Evolutionary conservation across 73 alveolate species (phyloP).

Genomic region (Stentor coeruleus): DNA sequence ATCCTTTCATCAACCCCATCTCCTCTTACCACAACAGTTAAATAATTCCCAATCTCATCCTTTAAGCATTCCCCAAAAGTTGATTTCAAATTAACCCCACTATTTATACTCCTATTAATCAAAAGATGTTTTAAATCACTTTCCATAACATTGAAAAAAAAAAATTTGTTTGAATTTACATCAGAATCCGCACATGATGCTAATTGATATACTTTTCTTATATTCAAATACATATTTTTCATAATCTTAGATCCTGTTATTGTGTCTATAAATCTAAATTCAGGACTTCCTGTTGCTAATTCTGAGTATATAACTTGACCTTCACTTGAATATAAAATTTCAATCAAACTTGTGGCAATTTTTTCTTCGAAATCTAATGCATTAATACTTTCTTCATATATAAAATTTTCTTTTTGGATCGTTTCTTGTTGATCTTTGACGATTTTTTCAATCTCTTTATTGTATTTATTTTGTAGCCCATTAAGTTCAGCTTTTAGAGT

Average conservation of each 20-base stretch:
- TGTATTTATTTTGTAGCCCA: slow-evolving; percentile 31
- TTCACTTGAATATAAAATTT: slow-evolving; percentile 45
- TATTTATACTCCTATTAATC: not conserved
- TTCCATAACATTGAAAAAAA: not conserved
- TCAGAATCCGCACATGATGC: not conserved
- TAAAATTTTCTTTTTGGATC: not conserved
- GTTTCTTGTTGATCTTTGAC: slow-evolving; percentile 26
- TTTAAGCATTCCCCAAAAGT: not conserved
- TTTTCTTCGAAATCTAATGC: slow-evolving; percentile 52
- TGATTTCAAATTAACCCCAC: not conserved
- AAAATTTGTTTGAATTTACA: not conserved
- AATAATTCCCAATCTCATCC: slow-evolving; percentile 19
- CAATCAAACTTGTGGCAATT: slow-evolving; percentile 42
- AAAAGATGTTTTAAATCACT: not conserved
- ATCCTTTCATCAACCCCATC: not conserved
- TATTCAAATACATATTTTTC: not conserved
- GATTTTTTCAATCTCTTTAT: slow-evolving; percentile 30
- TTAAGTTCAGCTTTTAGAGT: slow-evolving; percentile 32
- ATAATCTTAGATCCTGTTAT: not conserved
- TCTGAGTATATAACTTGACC: slow-evolving; percentile 56
- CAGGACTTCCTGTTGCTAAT: slow-evolving; percentile 28
- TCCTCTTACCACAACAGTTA: slow-evolving; percentile 21
- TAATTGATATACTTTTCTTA: slow-evolving; percentile 10
- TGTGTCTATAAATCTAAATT: slow-evolving; percentile 35
- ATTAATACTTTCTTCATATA: slow-evolving; percentile 32